These are phyloP conservation scores for Yarrowia yakushimensis DNA, from an alignment of 805 yeast species.

Conservation along the genomic window DNA sequence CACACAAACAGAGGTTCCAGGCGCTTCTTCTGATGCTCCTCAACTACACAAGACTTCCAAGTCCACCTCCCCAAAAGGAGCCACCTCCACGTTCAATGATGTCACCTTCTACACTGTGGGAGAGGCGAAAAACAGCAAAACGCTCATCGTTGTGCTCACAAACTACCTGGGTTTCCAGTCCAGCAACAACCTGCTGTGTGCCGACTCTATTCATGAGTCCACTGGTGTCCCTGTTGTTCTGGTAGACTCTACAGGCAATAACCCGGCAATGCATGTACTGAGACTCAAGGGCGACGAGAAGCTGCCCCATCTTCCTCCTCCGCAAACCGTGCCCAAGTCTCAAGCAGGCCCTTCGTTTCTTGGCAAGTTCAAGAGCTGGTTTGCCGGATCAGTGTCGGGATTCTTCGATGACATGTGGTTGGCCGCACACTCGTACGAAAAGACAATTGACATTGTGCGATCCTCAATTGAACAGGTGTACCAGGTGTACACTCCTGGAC, in stretches of 20 bases:
- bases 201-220: conserved; percentile 34
- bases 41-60: not conserved
- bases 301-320: conserved; percentile 9
- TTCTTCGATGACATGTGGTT: conserved; percentile 40
- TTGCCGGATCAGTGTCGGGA: conserved; percentile 34
- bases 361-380: conserved; percentile 31
- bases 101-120: not conserved
- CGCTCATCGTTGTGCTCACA: conserved; percentile 33
- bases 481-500: conserved; percentile 33
- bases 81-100: not conserved
- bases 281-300: conserved; percentile 17
- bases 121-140: not conserved
- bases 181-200: conserved; percentile 34
- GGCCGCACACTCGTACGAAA: conserved; percentile 37
- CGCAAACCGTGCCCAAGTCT: not conserved
- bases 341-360: conserved; percentile 23
- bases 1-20: not conserved
- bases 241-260: conserved; percentile 36
- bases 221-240: conserved; percentile 35
- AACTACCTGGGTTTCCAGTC: conserved; percentile 37
- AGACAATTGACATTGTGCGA: conserved; percentile 33
- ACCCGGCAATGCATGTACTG: conserved; percentile 20
- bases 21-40: not conserved
- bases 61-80: not conserved
- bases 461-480: conserved; percentile 34